A percentile compares a stretch with the other conserved stretches of the same genome.
phyloP scores from a whole-genome alignment of 768 basidiomycete genomes.

The Chalciporus pseudorubinellus region DNA sequence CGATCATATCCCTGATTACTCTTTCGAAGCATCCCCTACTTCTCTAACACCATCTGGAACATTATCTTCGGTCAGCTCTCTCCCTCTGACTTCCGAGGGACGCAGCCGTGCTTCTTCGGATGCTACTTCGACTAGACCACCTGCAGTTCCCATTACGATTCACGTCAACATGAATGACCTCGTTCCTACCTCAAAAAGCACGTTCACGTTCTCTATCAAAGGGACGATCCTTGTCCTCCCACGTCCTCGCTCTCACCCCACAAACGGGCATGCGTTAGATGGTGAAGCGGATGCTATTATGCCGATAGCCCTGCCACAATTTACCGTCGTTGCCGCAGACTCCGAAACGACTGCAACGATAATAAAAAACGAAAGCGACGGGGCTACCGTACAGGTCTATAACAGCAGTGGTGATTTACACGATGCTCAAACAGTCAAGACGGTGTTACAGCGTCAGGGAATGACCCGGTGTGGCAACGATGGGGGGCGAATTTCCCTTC shows the following conservation, averaged over 20 bases:
- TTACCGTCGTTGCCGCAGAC: constrained; percentile 68
- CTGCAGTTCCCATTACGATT: constrained; percentile 63
- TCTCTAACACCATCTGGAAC: constrained; percentile 46
- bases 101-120: constrained; percentile 40
- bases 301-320: constrained; percentile 62
- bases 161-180: constrained; percentile 82
- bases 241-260: constrained; percentile 30
- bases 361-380: constrained; percentile 59
- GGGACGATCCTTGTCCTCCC: constrained; percentile 64
- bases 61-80: constrained; percentile 40
- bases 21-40: constrained; percentile 63
- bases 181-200: constrained; percentile 58
- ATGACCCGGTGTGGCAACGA: constrained; percentile 60
- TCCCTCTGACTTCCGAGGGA: constrained; percentile 32
- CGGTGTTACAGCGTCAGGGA: constrained; percentile 58
- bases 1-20: constrained; percentile 65
- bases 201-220: constrained; percentile 62
- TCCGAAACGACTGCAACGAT: constrained; percentile 54
- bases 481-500: constrained; percentile 57
- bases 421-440: constrained; percentile 61
- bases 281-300: constrained; percentile 37
- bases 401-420: constrained; percentile 54
- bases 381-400: constrained; percentile 58
- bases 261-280: constrained; percentile 23
- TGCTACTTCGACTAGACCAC: constrained; percentile 36